Evolutionary conservation across 768 basidiomycete species (phyloP), one percentile per base, ranked within the genome.

Genomic region (Tubosaeta sp.): DNA sequence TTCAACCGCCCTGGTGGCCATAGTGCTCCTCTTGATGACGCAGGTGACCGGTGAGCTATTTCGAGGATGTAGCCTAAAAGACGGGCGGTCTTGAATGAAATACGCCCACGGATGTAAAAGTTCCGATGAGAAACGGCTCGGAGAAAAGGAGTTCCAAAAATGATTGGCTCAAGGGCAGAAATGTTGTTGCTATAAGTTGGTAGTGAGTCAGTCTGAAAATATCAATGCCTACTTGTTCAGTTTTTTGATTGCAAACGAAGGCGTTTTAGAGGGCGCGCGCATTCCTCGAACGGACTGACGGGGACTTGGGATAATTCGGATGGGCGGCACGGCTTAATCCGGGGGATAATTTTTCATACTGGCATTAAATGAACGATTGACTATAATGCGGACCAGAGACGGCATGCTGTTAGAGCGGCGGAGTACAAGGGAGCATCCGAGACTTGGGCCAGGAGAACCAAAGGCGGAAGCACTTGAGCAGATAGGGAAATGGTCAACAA

Each of bases 351-450:
- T 25, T 55, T 50, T 66, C 57, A 54, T 54, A 50, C 45, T 17
- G 31, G 53, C 26, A 31, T 54, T 53, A 52, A 58, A 59, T 53
- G 52, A 58, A 62, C 33, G 31, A 34, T 34, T 39, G 51, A 58
- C 48, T 44, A 43, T 52, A 42, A 54, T 49, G 62, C 65, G 55
- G 61, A n/a, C 57, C 47, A 45, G 50, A 59, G 41, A 53, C 54
- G 57, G 64, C 51, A 56, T 32, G 54, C 4, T 35, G 39, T 48
- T 53, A 58, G 52, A 55, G 54, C 65, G 63, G 65, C 60, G 63
- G 63, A 63, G 49, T 2, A 50, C 5, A 43, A 32, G 55, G 51
- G n/a, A 43, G 52, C 54, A 50, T 53, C 65, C 63, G 58, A 46
- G 37, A 5, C 25, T 27, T 57, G 61, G 55, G 29, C 43, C 53